These are phyloP conservation scores for Senna siamea DNA, from an alignment of 306 rosid species.

Conservation along the genomic window DNA sequence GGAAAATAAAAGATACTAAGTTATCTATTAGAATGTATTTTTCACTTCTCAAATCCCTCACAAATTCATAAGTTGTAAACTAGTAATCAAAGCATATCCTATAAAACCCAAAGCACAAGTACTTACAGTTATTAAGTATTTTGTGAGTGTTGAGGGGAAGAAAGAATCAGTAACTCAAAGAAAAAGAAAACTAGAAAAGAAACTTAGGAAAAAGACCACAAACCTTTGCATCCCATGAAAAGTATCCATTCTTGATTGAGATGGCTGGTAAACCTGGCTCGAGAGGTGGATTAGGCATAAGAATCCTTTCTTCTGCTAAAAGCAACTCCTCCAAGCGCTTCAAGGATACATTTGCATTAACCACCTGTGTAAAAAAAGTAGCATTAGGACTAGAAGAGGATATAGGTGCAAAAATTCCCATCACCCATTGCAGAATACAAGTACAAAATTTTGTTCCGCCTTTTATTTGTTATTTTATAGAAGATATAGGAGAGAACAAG, in stretches of 20 bases:
- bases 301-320: slow-evolving; percentile 79
- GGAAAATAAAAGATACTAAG: too few relatives aligned
- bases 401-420: not conserved
- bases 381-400: slow-evolving; percentile 28
- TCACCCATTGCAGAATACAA: slow-evolving; percentile 19
- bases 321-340: slow-evolving; percentile 89
- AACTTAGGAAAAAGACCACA: too few relatives aligned
- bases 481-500: not conserved
- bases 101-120: too few relatives aligned
- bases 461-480: not conserved
- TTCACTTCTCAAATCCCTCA: too few relatives aligned
- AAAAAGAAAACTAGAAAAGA: too few relatives aligned
- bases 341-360: slow-evolving; percentile 92
- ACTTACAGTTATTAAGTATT: too few relatives aligned
- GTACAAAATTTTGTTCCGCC: not conserved
- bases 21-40: too few relatives aligned
- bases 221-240: slow-evolving; percentile 95
- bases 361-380: slow-evolving; percentile 60
- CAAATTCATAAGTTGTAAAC: too few relatives aligned
- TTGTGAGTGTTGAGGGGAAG: too few relatives aligned
- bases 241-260: slow-evolving; percentile 80
- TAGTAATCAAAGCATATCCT: too few relatives aligned
- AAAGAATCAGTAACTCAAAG: too few relatives aligned
- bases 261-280: slow-evolving; percentile 78
- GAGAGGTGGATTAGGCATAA: slow-evolving; percentile 88